Evolutionary conservation across 2,329 filamentous ascomycete genomes (phyloP).

Genomic region (Fusarium verticillioides): DNA sequence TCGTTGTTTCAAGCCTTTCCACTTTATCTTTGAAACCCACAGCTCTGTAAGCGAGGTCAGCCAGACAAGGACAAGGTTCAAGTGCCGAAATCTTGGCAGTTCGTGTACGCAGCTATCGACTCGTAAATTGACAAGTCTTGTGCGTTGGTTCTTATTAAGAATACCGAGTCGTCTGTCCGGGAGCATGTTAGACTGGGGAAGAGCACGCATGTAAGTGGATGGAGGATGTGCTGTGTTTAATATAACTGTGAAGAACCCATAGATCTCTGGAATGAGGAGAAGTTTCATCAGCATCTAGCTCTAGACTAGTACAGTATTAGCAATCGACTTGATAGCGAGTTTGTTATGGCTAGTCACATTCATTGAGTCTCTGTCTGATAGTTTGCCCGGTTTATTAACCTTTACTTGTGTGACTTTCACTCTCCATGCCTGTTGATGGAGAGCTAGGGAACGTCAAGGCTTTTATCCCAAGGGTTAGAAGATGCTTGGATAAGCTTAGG

Average conservation of each 20-base stretch:
- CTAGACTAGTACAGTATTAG: background rate
- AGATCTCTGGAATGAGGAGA: background rate
- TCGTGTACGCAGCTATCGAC: background rate
- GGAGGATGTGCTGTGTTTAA: background rate
- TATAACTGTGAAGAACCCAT: background rate
- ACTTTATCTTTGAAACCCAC: slow-evolving; percentile 29
- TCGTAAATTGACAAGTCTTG: background rate
- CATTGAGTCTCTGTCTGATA: background rate
- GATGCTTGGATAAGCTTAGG: background rate
- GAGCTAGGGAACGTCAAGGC: background rate
- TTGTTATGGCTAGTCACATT: background rate
- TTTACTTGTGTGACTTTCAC: background rate
- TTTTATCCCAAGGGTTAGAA: background rate
- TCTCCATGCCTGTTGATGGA: background rate
- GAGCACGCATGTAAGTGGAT: background rate
- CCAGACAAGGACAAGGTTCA: slow-evolving; percentile 9
- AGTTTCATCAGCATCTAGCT: background rate
- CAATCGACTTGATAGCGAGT: background rate
- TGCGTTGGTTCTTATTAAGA: background rate
- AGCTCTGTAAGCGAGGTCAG: slow-evolving; percentile 32
- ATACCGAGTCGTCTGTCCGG: background rate
- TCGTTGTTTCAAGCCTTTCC: slow-evolving; percentile 30
- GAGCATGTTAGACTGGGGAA: slow-evolving; percentile 6
- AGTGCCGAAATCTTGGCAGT: slow-evolving; percentile 23
- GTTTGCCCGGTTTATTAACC: background rate